These are phyloP conservation scores for Solanum hybrid DNA, from an alignment of 305 asterid species.

Conservation along the genomic window DNA sequence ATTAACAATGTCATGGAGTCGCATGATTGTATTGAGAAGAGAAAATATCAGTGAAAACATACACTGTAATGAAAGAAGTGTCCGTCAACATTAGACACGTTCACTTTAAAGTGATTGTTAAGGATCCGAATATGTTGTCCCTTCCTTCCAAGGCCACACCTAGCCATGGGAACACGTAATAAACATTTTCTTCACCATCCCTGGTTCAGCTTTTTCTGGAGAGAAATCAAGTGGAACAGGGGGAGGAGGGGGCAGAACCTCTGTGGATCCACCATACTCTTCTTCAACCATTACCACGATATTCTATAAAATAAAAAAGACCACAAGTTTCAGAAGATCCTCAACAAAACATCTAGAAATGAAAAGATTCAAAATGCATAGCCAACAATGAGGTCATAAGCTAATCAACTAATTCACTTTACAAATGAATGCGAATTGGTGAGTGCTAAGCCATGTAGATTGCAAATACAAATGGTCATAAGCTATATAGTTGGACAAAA, in stretches of 20 bases:
- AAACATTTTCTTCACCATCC: slow-evolving; percentile 10
- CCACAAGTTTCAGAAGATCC: background rate
- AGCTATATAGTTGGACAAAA: background rate
- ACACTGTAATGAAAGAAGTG: slow-evolving; percentile 40
- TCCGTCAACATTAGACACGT: slow-evolving; percentile 17
- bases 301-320: background rate
- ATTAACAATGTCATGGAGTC: background rate
- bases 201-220: slow-evolving; percentile 8
- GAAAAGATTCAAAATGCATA: background rate
- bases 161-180: slow-evolving; percentile 18
- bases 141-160: slow-evolving; percentile 19
- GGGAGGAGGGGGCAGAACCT: slow-evolving; percentile 16
- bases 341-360: background rate
- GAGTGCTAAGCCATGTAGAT: background rate
- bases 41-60: background rate
- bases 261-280: slow-evolving; percentile 4
- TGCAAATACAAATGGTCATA: background rate
- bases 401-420: background rate
- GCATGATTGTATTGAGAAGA: background rate
- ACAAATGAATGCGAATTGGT: background rate
- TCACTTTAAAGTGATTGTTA: slow-evolving; percentile 40
- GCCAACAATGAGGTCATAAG: background rate
- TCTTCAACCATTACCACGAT: background rate
- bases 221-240: slow-evolving; percentile 13
- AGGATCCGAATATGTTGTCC: slow-evolving; percentile 27